Base-by-base conservation (phyloP, 2,329 filamentous ascomycete genomes). In the Mollisiaceae sp. region DNA sequence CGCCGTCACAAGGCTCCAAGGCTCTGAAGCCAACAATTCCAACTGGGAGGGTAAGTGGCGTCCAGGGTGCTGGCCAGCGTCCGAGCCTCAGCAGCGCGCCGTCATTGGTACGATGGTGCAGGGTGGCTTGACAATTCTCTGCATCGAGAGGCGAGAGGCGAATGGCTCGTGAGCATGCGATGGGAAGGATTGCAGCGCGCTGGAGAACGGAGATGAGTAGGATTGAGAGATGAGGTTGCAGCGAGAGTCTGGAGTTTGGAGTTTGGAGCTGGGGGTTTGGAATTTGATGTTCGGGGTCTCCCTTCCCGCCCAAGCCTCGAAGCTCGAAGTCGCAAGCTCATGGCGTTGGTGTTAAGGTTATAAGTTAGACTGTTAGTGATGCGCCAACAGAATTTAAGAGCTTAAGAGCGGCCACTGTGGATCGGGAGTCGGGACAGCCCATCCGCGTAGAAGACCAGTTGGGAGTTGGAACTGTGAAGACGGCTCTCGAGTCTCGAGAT, bases 1-100 rank as follows among this genome's bases (percentile, higher is more conserved):
- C 65, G 62, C 59, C 41, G 62, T 57, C 59, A 65, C 58, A 64
- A 52, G 58, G 58, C 27, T 50, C 22, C 58, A 64, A 52, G 58
- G 58, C 27, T 50, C 22, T 32, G 43, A 57, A 47, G 59, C 41
- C 54, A 62, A 52, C 39, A 35, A 41, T 22, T 11, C n/a, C 12
- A 32, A 18, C 24, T 15, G 52, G 12, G 27, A 39, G 57, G 4
- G 50, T 47, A 41, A 15, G 50, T 38, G 58, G 41, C 58, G 63
- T 58, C 58, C 36, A 59, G 59, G 63, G 35, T 58, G 15, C 14
- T 8, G 22, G 15, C 11, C 22, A 27, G 22, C 22, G 24, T 35
- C 27, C 22, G 50, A 35, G 50, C 50, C 50, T 54, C 50, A 54
- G 50, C 50, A 32, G 27, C 9, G 24, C 11, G 18, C 14, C 22